Evolutionary conservation across 106 monocot genomes (phyloP).

Genomic region (Posidonia australis): DNA sequence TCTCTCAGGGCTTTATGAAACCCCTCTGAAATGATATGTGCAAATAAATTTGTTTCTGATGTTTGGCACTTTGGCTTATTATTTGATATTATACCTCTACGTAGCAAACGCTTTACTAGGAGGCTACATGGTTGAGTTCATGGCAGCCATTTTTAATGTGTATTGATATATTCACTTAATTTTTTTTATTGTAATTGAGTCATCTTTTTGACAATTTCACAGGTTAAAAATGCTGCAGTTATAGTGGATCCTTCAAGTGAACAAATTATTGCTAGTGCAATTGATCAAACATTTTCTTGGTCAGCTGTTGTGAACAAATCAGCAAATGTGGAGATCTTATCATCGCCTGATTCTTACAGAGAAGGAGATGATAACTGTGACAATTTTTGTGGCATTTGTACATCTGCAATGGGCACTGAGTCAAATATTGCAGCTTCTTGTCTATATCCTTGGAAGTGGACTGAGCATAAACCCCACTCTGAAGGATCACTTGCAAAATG

Average conservation of each 20-base stretch:
- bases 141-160: not conserved
- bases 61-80: slow-evolving; percentile 1
- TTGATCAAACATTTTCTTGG: slow-evolving; percentile 20
- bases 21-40: not conserved
- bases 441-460: slow-evolving; percentile 67
- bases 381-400: not conserved
- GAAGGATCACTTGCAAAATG: slow-evolving; percentile 6
- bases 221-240: slow-evolving; percentile 71
- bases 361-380: slow-evolving; percentile 4
- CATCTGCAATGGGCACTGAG: slow-evolving; percentile 2
- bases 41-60: not conserved
- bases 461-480: slow-evolving; percentile 9
- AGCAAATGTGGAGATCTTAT: not conserved
- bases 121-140: too few relatives aligned
- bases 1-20: not conserved
- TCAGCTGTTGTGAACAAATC: not conserved
- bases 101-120: not conserved
- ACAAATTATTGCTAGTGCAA: slow-evolving; percentile 50
- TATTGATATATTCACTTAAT: not conserved
- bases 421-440: slow-evolving; percentile 36
- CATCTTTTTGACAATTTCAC: not conserved
- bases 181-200: not conserved
- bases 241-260: slow-evolving; percentile 55
- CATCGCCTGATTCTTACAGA: not conserved
- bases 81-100: not conserved